A percentile compares a stretch with the other conserved stretches of the same genome.
Conservation (phyloP, 2,329 filamentous ascomycete genomes). For the Fusarium circinatum region DNA sequence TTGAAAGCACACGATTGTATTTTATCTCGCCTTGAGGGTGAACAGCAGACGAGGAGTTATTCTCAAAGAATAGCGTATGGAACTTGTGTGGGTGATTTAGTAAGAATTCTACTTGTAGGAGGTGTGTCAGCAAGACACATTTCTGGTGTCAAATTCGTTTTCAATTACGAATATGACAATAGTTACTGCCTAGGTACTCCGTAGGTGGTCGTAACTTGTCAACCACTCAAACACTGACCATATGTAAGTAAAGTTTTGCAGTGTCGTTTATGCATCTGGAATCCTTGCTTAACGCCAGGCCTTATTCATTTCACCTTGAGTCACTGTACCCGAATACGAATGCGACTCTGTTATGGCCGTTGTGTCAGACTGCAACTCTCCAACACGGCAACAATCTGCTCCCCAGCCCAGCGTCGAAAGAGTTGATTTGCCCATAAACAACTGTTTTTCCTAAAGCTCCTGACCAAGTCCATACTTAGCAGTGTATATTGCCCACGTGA, state of each 20-base stretch:
- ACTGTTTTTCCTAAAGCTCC: neutral
- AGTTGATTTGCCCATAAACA: neutral
- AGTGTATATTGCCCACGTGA: neutral
- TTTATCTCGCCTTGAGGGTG: neutral
- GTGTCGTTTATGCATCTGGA: neutral
- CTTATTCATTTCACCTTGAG: neutral
- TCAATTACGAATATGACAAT: neutral
- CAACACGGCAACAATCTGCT: neutral
- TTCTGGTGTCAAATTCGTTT: neutral
- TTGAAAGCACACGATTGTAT: neutral
- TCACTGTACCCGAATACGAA: slow-evolving; percentile 21
- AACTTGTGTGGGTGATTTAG: neutral
- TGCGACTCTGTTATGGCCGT: neutral
- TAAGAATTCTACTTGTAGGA: neutral
- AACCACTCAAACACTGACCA: neutral
- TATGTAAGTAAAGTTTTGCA: neutral
- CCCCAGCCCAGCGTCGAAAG: neutral
- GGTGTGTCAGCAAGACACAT: neutral
- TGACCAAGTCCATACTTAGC: neutral
- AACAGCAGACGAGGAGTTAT: neutral
- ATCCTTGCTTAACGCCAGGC: neutral
- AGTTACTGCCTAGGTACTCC: neutral
- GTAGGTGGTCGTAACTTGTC: neutral
- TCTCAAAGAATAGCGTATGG: neutral
- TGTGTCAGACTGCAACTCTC: neutral